Evolutionary conservation across 106 monocot genomes (phyloP).

Genomic region (Xerophyta viscosa): DNA sequence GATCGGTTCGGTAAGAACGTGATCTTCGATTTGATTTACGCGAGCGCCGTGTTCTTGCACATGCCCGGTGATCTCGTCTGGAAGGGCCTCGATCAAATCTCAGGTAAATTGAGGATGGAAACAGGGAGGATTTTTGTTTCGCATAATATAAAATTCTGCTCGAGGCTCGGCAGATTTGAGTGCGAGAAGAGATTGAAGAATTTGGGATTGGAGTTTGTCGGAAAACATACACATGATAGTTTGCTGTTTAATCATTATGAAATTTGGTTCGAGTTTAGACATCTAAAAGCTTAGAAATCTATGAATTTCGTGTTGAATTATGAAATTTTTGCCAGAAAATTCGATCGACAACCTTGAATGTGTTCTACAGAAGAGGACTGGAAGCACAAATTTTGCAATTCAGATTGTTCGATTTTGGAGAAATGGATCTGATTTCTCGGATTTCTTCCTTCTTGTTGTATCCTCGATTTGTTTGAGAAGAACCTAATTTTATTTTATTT

Average conservation of each 20-base stretch:
- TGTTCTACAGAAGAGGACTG: too few relatives aligned
- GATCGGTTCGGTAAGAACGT: slow-evolving; percentile 26
- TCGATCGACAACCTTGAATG: too few relatives aligned
- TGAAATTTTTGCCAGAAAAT: too few relatives aligned
- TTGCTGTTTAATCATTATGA: slow-evolving; percentile 92
- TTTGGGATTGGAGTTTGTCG: slow-evolving; percentile 67
- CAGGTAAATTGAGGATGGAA: slow-evolving; percentile 33
- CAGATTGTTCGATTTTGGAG: too few relatives aligned
- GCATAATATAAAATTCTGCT: slow-evolving; percentile 90
- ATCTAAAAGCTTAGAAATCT: too few relatives aligned
- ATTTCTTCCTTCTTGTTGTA: too few relatives aligned
- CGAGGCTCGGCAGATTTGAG: slow-evolving; percentile 64
- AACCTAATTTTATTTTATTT: too few relatives aligned
- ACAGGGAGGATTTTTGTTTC: slow-evolving; percentile 87
- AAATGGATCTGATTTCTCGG: too few relatives aligned
- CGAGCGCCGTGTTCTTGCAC: slow-evolving; percentile 91
- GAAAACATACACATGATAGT: slow-evolving; percentile 83
- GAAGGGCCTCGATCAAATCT: slow-evolving; percentile 67
- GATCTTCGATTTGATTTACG: slow-evolving; percentile 75
- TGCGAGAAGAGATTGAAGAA: slow-evolving; percentile 53
- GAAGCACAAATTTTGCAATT: too few relatives aligned
- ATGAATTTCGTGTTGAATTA: too few relatives aligned
- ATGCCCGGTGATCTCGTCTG: slow-evolving; percentile 80
- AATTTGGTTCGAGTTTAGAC: slow-evolving; percentile 92
- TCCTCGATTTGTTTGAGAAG: too few relatives aligned